Percentiles rank a stretch among this genome's conserved stretches.
These are phyloP conservation scores for Lecanoromycetidae sp. DNA, from an alignment of 2,329 filamentous ascomycete genomes.

Conservation along the genomic window DNA sequence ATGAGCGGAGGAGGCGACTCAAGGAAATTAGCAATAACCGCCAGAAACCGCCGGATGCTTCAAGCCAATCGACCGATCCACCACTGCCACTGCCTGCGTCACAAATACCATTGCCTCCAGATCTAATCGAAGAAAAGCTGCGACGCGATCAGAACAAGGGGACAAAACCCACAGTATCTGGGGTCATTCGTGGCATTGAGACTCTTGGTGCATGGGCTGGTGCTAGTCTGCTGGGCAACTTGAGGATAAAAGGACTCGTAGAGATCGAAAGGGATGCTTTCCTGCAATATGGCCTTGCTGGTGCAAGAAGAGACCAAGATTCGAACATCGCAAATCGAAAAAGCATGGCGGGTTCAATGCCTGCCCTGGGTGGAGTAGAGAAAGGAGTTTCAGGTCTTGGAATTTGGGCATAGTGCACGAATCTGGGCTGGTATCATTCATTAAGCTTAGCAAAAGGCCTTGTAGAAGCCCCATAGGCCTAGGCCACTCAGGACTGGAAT, in stretches of 20 bases:
- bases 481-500: constrained; percentile 84
- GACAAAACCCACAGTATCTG: constrained; percentile 25
- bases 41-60: constrained; percentile 18
- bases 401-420: not conserved
- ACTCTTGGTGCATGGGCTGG: constrained; percentile 53
- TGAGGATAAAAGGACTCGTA: constrained; percentile 48
- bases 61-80: constrained; percentile 16
- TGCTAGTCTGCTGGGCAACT: constrained; percentile 46
- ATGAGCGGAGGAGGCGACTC: constrained; percentile 35
- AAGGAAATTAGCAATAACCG: constrained; percentile 24
- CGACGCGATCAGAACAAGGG: constrained; percentile 36
- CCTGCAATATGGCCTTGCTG: constrained; percentile 37
- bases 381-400: no score
- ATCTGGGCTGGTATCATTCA: not conserved
- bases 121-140: constrained; percentile 49
- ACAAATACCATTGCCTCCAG: constrained; percentile 34
- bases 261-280: constrained; percentile 55
- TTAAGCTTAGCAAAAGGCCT: constrained; percentile 46
- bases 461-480: constrained; percentile 84
- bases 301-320: constrained; percentile 34
- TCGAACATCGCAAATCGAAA: constrained; percentile 24
- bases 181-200: constrained; percentile 42
- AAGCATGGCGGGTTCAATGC: not conserved
- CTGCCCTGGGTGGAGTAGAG: no score
- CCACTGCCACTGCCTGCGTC: constrained; percentile 23